These are phyloP conservation scores for Myriangium duriaei DNA, from an alignment of 2,329 filamentous ascomycete species.

Conservation along the genomic window DNA sequence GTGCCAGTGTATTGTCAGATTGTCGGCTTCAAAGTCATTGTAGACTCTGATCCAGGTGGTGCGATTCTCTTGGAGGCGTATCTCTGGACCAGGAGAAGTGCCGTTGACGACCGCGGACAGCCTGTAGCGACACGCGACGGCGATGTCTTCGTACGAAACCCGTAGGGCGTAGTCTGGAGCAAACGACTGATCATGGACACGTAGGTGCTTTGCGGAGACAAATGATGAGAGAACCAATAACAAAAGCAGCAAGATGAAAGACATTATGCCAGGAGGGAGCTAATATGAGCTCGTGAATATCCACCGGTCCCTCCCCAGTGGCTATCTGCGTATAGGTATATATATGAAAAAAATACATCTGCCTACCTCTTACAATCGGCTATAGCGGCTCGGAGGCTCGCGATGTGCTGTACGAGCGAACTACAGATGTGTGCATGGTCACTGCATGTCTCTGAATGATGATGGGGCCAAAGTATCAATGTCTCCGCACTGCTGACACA, in stretches of 20 bases:
- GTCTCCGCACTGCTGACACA: too few relatives aligned
- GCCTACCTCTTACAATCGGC: too few relatives aligned
- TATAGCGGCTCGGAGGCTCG: too few relatives aligned
- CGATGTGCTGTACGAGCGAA: too few relatives aligned
- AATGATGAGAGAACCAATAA: not conserved
- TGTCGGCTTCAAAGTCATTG: slow-evolving; percentile 41
- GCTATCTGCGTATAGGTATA: too few relatives aligned
- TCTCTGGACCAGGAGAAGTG: slow-evolving; percentile 38
- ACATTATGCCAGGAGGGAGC: too few relatives aligned
- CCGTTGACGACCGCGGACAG: slow-evolving; percentile 41
- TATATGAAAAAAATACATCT: too few relatives aligned
- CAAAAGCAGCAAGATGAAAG: not conserved
- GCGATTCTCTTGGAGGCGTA: slow-evolving; percentile 35
- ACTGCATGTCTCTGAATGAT: too few relatives aligned
- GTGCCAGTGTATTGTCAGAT: slow-evolving; percentile 58
- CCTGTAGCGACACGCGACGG: slow-evolving; percentile 34
- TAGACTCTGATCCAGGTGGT: slow-evolving; percentile 47
- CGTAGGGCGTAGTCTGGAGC: slow-evolving; percentile 36
- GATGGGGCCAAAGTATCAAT: too few relatives aligned
- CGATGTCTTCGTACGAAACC: slow-evolving; percentile 31
- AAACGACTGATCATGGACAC: slow-evolving; percentile 20
- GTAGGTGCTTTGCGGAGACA: slow-evolving; percentile 1
- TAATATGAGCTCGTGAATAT: too few relatives aligned
- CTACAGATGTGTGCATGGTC: too few relatives aligned
- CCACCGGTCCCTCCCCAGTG: too few relatives aligned